Evolutionary conservation across 2,329 filamentous ascomycete genomes (phyloP), one percentile per base, ranked within the genome.

Genomic region (Zalaria obscura): DNA sequence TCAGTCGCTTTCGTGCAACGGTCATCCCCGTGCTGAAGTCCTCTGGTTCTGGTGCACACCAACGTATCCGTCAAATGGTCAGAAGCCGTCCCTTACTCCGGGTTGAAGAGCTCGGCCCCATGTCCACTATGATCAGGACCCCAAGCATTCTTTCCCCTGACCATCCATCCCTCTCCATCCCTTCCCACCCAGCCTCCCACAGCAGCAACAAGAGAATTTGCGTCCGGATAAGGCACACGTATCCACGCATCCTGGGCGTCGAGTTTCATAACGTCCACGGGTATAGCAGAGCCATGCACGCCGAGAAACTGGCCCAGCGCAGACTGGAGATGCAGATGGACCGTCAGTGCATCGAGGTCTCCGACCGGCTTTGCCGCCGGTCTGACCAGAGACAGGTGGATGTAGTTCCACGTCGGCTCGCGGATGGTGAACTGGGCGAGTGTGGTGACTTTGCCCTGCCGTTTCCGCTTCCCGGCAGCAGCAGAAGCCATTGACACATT

Each of bases 221-320:
- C 60, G 50, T 85, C 78, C 43, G 71, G 67, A 4, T 69, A 63
- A 4, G 80, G 78, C 5, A 84, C 57, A 11, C 82, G 68, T 39
- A 86, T 57, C 78, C 80, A 84, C 42, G 73, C 73, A 38, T 75
- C 66, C 4, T 54, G 51, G 1, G 63, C 67, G 3, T 73, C 61
- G 0, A 78, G 63, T 50, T 78, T 75, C 29, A 89, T 68, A 18
- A 88, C 75, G 53, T 89, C 84, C 42, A 87, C 55, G 1, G 78
- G 64, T 3, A 88, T 77, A 7, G 75, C 76, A 2, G 69, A 62
- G 7, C 84, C 84, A 0, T 75, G 77, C 11, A 75, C 61, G 18
- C 84, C 84, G 1, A 89, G 72, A 51, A 83, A 87, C 46, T 81
- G 73, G 1, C 66, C 66, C 5, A 89, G 63, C 0, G 82, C 78